Percentiles rank a stretch among this genome's conserved stretches.
These are phyloP conservation scores for Phyllosticta citribraziliensis DNA, from an alignment of 2,329 filamentous ascomycete species.

Conservation along the genomic window DNA sequence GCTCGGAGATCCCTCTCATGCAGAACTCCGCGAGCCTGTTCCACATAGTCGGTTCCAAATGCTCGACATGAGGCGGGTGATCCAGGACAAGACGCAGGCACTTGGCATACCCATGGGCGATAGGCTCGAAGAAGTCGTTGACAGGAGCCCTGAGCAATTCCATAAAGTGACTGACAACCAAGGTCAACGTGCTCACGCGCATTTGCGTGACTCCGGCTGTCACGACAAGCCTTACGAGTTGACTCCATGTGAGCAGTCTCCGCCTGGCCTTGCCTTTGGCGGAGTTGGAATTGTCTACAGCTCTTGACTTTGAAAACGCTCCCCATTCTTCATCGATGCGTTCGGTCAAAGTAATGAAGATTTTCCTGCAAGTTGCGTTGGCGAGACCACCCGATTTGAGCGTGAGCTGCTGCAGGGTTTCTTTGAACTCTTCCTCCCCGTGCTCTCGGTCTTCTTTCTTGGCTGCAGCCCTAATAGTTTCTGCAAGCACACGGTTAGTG, in stretches of 20 bases:
- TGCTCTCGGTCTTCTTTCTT: slow-evolving; percentile 35
- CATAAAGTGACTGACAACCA: slow-evolving; percentile 71
- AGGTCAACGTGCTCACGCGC: slow-evolving; percentile 66
- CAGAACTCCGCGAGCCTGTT: slow-evolving; percentile 61
- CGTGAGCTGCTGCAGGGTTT: slow-evolving; percentile 39
- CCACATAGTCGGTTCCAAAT: slow-evolving; percentile 63
- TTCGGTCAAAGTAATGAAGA: slow-evolving; percentile 54
- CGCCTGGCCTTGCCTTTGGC: not conserved
- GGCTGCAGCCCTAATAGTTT: slow-evolving; percentile 2
- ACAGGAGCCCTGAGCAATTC: slow-evolving; percentile 57
- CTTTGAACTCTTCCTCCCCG: slow-evolving; percentile 46
- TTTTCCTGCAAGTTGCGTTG: slow-evolving; percentile 70
- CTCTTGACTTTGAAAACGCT: not conserved
- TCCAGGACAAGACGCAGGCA: slow-evolving; percentile 60
- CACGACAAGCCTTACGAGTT: not conserved
- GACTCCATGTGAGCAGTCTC: not conserved
- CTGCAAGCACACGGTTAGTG: not conserved
- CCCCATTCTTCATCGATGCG: not conserved
- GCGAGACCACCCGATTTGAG: slow-evolving; percentile 40
- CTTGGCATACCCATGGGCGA: slow-evolving; percentile 71
- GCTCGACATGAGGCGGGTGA: slow-evolving; percentile 69
- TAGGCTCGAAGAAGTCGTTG: slow-evolving; percentile 55
- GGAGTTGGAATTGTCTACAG: not conserved
- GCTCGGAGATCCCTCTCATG: slow-evolving; percentile 45
- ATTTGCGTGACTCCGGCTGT: slow-evolving; percentile 35